Evolutionary conservation across 2,329 filamentous ascomycete genomes (phyloP).

Genomic region (Hymenoscyphus fraxineus): DNA sequence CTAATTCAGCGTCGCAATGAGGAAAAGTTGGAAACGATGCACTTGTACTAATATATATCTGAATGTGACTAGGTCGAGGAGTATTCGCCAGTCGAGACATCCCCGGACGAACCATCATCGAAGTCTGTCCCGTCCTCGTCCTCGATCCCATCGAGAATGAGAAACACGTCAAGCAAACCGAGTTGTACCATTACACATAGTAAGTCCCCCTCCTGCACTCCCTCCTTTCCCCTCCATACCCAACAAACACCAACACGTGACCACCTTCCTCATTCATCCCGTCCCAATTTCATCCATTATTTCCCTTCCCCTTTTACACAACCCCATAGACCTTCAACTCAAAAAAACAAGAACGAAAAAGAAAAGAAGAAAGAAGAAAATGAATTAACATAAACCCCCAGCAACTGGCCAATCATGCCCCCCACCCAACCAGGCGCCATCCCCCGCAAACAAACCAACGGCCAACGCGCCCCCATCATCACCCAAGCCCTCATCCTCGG

Average conservation of each 20-base stretch:
- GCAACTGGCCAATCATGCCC: conserved; percentile 33
- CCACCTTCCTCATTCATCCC: no score
- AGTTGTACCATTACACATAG: conserved; percentile 55
- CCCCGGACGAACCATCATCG: conserved; percentile 45
- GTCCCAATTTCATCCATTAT: no score
- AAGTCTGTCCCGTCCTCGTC: conserved; percentile 50
- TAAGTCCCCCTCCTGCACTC: conserved; percentile 33
- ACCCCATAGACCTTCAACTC: no score
- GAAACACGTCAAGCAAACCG: conserved; percentile 46
- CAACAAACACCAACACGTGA: no score
- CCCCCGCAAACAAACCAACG: conserved; percentile 27
- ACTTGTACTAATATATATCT: neutral
- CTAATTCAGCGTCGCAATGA: no score
- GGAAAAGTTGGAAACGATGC: no score
- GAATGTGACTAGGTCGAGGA: conserved; percentile 43
- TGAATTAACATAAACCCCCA: conserved; percentile 4
- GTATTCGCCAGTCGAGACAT: conserved; percentile 47
- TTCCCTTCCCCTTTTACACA: no score
- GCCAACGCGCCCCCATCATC: conserved; percentile 28
- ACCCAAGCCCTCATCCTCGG: conserved; percentile 53
- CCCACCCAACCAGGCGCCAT: conserved; percentile 18
- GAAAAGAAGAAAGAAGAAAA: no score
- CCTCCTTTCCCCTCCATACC: conserved; percentile 2
- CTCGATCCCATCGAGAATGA: conserved; percentile 46
- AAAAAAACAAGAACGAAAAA: no score